A percentile compares a stretch with the other conserved stretches of the same genome.
Conservation (phyloP, 2,329 filamentous ascomycete species). For the Sporothrix luriei region DNA sequence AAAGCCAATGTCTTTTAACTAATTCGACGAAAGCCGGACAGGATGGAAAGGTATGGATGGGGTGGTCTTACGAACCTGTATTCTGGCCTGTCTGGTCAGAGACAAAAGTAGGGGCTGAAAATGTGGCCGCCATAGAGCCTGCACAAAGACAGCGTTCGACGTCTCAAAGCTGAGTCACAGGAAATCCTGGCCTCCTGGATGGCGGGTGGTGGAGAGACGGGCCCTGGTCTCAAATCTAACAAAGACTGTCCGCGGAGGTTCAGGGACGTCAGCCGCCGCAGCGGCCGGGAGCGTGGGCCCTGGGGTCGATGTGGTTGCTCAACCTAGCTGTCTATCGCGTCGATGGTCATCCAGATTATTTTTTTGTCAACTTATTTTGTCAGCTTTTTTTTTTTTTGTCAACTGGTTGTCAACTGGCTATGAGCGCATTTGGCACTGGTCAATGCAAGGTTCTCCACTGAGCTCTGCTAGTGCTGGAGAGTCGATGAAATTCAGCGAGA, state of each 20-base stretch:
- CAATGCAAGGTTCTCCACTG: slow-evolving; percentile 3
- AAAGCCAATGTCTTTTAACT: neutral
- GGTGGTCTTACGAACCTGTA: slow-evolving; percentile 29
- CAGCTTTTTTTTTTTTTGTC: neutral
- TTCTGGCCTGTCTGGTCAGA: slow-evolving; percentile 31
- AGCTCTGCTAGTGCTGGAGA: slow-evolving; percentile 3
- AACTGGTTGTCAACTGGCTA: neutral
- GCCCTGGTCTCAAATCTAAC: slow-evolving; percentile 1
- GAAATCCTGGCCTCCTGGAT: slow-evolving; percentile 9
- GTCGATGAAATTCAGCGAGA: slow-evolving; percentile 9
- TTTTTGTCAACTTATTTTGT: neutral
- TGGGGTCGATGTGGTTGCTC: slow-evolving; percentile 1
- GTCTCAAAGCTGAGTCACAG: slow-evolving; percentile 33
- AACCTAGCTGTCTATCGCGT: neutral
- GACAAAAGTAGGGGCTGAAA: slow-evolving; percentile 29
- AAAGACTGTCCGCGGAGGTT: slow-evolving; percentile 12
- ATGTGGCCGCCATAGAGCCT: slow-evolving; percentile 32
- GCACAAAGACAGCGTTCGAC: slow-evolving; percentile 13
- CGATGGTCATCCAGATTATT: neutral
- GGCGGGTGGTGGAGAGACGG: neutral
- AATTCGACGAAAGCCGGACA: slow-evolving; percentile 1
- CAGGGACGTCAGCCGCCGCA: slow-evolving; percentile 31
- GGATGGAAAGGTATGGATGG: slow-evolving; percentile 1
- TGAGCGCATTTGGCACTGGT: slow-evolving; percentile 23
- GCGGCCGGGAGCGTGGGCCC: slow-evolving; percentile 30